Conservation (phyloP, 305 asterid genomes). For the Fraxinus latifolia region DNA sequence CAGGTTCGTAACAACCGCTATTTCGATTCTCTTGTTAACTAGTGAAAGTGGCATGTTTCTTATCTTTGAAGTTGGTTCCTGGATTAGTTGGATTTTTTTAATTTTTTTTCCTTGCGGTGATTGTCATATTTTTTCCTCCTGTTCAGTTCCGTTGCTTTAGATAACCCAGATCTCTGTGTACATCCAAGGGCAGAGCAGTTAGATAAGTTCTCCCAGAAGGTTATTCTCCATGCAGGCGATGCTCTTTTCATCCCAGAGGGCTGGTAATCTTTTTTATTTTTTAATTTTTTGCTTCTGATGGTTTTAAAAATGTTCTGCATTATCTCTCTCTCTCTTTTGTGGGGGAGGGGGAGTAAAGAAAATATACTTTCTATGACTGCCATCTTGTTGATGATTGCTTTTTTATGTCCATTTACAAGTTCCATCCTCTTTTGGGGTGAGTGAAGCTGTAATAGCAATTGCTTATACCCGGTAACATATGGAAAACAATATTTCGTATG, state of each 20-base stretch:
- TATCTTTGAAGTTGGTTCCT: neutral
- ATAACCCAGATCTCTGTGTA: conserved; percentile 47
- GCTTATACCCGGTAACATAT: neutral
- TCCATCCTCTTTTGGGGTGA: neutral
- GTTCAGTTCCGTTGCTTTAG: conserved; percentile 67
- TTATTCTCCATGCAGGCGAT: conserved; percentile 85
- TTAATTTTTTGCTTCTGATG: neutral
- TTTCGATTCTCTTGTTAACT: conserved; percentile 7
- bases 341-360: neutral
- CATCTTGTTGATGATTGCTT: neutral
- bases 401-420: neutral
- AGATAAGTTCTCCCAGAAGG: conserved; percentile 62
- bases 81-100: conserved; percentile 16
- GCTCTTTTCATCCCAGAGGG: conserved; percentile 97
- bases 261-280: conserved; percentile 47
- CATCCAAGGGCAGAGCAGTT: conserved; percentile 67
- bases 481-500: neutral
- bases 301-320: neutral
- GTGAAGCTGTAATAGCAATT: neutral
- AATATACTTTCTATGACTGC: neutral
- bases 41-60: conserved; percentile 13
- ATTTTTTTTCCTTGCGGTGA: neutral
- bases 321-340: neutral
- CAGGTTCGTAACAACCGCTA: conserved; percentile 45
- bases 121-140: conserved; percentile 22